Base-by-base conservation (phyloP, 176 grass and related monocot species). In the Hyparrhenia diplandra region DNA sequence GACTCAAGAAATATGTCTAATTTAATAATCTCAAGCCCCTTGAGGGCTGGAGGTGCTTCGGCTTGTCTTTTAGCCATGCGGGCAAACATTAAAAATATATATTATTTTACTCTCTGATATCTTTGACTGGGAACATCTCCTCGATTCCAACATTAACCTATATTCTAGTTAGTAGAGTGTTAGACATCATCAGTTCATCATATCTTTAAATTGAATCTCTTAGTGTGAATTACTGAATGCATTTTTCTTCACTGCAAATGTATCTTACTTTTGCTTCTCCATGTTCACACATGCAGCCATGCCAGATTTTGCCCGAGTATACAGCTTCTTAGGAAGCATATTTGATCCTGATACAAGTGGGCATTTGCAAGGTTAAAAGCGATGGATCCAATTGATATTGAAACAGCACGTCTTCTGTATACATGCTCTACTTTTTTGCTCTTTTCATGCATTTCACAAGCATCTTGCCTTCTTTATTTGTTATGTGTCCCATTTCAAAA, bases 231-330 rank as follows among this genome's bases (percentile, higher is more conserved):
- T n/a, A n/a, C n/a, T n/a, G n/a, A 42, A 31, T 58, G 28, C 4
- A 24, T 69, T 77, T 80, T 18, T 78, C 4, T 61, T 10, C 18
- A 37, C 76, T 61, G 31, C 64, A 54, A 39, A 24, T 27, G 39
- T 25, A 59, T 81, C 52, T 78, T 86, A 41, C 24, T 69, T 81
- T 28, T 75, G 31, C 40, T 90, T 62, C 66, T 67, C 10, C 35
- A 25, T 82, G 57, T 71, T 82, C 42, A 57, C 80, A 71, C 28
- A 39, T 67, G 40, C 62, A 98, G 97, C 54, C 69, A 87, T 90
- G 97, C 97, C 97, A 61, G 97, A 99, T 88, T 99, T 99, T 87
- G 67, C 88, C 12, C 89, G 90, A 59, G 97, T 99, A 74, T 99
- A 99, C 77, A 82, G 69, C 79, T 99, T 99, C 76, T 89, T 99